These are phyloP conservation scores for Sambucus nigra DNA, from an alignment of 129 eudicot genomes.

Conservation along the genomic window DNA sequence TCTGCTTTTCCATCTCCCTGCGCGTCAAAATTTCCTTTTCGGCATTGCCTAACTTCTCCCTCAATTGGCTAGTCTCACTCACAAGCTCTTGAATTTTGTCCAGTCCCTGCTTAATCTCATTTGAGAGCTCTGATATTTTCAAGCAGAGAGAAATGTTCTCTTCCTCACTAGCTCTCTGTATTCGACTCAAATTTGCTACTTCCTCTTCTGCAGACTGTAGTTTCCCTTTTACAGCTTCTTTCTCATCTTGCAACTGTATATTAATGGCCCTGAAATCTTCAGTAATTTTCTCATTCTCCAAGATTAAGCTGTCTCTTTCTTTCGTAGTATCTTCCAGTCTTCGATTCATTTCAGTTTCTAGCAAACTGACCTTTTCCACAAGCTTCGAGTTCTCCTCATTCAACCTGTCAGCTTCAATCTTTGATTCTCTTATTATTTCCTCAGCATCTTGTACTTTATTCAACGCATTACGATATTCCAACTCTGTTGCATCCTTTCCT, in stretches of 20 bases:
- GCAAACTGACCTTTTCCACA: conserved; percentile 23
- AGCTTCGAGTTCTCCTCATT: conserved; percentile 45
- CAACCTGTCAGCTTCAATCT: conserved; percentile 35
- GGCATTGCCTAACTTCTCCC: conserved; percentile 31
- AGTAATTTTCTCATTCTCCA: conserved; percentile 32
- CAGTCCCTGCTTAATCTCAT: conserved; percentile 35
- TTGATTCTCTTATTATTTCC: conserved; percentile 24
- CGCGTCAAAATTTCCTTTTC: conserved; percentile 50
- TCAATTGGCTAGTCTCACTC: conserved; percentile 37
- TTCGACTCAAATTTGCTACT: conserved; percentile 24
- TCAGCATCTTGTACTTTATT: conserved; percentile 43
- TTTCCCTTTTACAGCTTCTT: conserved; percentile 34
- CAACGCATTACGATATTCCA: conserved; percentile 24
- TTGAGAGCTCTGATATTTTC: conserved; percentile 33
- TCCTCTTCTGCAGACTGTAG: conserved; percentile 37
- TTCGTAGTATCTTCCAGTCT: conserved; percentile 34
- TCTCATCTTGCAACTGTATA: conserved; percentile 38
- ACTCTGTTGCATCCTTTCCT: conserved; percentile 43
- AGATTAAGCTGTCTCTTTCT: conserved; percentile 20
- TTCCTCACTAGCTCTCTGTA: conserved; percentile 36
- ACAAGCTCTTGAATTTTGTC: conserved; percentile 40
- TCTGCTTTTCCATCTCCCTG: conserved; percentile 52
- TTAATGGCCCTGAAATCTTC: conserved; percentile 29
- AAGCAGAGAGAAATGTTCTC: conserved; percentile 41
- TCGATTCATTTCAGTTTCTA: conserved; percentile 36